Evolutionary conservation across 495 filamentous ascomycete genomes (phyloP).

Genomic region (Aspergillus baeticus): DNA sequence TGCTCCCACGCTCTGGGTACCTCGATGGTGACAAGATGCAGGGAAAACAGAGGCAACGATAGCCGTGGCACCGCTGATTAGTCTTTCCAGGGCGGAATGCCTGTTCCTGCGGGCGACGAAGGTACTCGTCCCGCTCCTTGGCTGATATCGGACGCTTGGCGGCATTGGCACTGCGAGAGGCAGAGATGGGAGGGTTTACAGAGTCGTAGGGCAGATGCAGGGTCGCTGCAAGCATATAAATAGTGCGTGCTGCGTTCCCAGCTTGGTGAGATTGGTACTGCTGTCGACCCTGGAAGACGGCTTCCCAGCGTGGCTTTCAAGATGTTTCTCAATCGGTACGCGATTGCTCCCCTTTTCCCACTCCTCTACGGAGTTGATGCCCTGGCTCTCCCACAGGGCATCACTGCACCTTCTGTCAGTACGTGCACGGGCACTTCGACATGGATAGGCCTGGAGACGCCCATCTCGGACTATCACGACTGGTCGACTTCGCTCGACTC

Average conservation of each 20-base stretch:
- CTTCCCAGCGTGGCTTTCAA: too few species aligned
- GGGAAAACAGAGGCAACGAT: not conserved
- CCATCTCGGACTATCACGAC: not conserved
- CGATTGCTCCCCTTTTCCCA: not conserved
- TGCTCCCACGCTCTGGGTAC: not conserved
- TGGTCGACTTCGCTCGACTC: conserved; percentile 2
- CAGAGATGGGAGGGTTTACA: not conserved
- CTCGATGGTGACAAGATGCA: not conserved
- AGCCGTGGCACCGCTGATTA: not conserved
- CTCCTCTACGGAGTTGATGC: not conserved
- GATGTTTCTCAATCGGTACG: not conserved
- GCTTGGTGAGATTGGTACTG: not conserved
- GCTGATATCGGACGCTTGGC: conserved; percentile 2
- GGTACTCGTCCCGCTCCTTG: not conserved
- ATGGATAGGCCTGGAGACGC: conserved; percentile 1
- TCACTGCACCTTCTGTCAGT: not conserved
- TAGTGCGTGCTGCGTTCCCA: not conserved
- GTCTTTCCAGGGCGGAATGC: not conserved
- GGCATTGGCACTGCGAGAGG: not conserved
- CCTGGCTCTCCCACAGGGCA: not conserved
- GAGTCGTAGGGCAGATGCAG: not conserved
- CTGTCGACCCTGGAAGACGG: too few species aligned
- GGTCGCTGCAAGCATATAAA: not conserved
- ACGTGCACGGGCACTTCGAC: conserved; percentile 1
- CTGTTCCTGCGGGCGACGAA: not conserved